Percentiles rank a stretch among this genome's conserved stretches.
Conservation (phyloP, 768 basidiomycete species). For the Amanita rimosa region DNA sequence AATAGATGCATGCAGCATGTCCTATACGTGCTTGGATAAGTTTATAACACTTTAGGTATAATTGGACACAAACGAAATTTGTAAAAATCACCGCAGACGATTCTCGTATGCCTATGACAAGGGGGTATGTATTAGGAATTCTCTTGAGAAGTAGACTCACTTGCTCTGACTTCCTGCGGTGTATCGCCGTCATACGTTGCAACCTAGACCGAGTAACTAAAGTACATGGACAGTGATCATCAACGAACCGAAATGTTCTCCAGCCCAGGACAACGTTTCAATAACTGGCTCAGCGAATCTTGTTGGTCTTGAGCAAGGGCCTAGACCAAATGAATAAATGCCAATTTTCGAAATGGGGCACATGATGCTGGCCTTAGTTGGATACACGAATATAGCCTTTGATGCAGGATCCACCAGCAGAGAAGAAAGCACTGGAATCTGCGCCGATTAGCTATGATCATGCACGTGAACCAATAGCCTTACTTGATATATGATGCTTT, state of each 20-base stretch:
- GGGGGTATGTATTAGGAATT: background rate
- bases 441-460: background rate
- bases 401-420: slow-evolving; percentile 48
- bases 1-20: slow-evolving; percentile 79
- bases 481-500: slow-evolving; percentile 82
- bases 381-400: slow-evolving; percentile 80
- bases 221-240: background rate
- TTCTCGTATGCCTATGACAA: slow-evolving; percentile 48
- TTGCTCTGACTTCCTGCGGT: slow-evolving; percentile 49
- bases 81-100: slow-evolving; percentile 77
- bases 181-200: slow-evolving; percentile 89
- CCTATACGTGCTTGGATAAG: slow-evolving; percentile 27
- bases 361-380: slow-evolving; percentile 56
- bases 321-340: slow-evolving; percentile 21
- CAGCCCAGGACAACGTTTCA: slow-evolving; percentile 50
- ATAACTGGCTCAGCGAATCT: slow-evolving; percentile 53
- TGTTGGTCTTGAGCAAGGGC: slow-evolving; percentile 87
- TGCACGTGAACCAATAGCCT: slow-evolving; percentile 2
- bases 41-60: background rate
- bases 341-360: background rate
- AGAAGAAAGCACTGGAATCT: slow-evolving; percentile 64
- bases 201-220: slow-evolving; percentile 24
- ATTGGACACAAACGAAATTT: slow-evolving; percentile 53
- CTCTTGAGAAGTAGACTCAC: slow-evolving; percentile 22
- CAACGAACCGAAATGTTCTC: slow-evolving; percentile 39